These are phyloP conservation scores for Tausonia pullulans DNA, from an alignment of 1,284 basidiomycete species.

Conservation along the genomic window DNA sequence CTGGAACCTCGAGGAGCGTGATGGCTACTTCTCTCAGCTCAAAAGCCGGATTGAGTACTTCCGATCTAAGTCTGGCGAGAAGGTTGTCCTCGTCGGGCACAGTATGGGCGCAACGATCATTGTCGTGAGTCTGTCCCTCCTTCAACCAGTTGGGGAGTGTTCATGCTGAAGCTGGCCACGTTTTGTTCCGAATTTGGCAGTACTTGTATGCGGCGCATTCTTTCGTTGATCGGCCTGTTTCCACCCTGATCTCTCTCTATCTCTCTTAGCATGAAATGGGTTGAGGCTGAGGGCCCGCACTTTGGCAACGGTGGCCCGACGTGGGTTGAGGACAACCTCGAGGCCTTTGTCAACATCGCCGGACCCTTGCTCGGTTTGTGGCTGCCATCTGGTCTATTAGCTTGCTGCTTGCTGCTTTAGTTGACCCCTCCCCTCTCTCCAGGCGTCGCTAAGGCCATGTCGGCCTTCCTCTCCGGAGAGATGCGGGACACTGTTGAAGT, in stretches of 20 bases:
- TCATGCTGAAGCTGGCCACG: too few species aligned
- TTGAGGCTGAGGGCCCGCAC: constrained; percentile 55
- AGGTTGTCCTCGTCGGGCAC: constrained; percentile 78
- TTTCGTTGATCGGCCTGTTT: constrained; percentile 37
- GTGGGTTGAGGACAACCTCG: constrained; percentile 76
- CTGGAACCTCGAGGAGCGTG: constrained; percentile 79
- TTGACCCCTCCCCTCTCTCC: constrained; percentile 7
- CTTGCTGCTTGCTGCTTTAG: constrained; percentile 20
- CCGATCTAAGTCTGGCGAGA: constrained; percentile 58
- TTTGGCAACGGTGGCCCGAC: constrained; percentile 74
- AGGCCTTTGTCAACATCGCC: constrained; percentile 65
- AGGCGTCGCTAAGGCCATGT: constrained; percentile 69
- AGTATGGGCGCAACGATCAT: constrained; percentile 70
- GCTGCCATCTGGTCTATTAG: too few species aligned
- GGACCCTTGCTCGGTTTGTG: constrained; percentile 60
- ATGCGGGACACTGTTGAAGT: constrained; percentile 90
- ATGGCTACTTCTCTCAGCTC: constrained; percentile 82
- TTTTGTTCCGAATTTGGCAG: constrained; percentile 18
- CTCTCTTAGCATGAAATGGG: constrained; percentile 74
- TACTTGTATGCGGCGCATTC: constrained; percentile 38
- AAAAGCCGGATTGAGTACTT: constrained; percentile 78
- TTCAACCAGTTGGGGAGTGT: too few species aligned
- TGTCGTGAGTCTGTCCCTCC: constrained; percentile 23
- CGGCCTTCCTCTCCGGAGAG: constrained; percentile 84
- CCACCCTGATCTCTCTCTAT: neutral